Evolutionary conservation across 441 rosid genomes (phyloP).

Genomic region (Populus hybrid): DNA sequence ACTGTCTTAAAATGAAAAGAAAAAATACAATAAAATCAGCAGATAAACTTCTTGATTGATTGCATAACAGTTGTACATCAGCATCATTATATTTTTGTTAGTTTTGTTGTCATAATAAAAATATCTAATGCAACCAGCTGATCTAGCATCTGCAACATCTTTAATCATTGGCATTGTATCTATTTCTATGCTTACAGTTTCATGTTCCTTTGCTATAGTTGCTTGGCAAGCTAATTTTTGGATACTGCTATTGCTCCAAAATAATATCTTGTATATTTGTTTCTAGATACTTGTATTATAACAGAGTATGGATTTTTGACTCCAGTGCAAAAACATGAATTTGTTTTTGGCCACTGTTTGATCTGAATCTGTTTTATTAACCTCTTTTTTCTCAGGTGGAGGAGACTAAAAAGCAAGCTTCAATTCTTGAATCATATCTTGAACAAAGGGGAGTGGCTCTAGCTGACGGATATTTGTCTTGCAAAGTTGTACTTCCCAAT

Average conservation of each 20-base stretch:
- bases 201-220: too few relatives aligned
- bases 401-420: constrained; percentile 57
- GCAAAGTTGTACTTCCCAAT: constrained; percentile 84
- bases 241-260: too few relatives aligned
- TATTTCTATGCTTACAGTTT: too few relatives aligned
- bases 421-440: constrained; percentile 79
- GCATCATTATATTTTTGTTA: too few relatives aligned
- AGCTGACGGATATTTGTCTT: constrained; percentile 71
- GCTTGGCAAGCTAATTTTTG: too few relatives aligned
- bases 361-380: constrained; percentile 8
- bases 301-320: too few relatives aligned
- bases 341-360: not conserved
- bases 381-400: constrained; percentile 46
- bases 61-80: too few relatives aligned
- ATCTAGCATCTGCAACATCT: not conserved
- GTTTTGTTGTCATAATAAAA: too few relatives aligned
- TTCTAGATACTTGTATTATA: not conserved
- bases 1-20: too few relatives aligned
- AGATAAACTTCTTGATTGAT: too few relatives aligned
- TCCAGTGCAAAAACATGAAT: not conserved
- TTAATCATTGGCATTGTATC: not conserved
- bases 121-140: not conserved
- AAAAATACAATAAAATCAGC: too few relatives aligned
- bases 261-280: not conserved
- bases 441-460: constrained; percentile 83